These are phyloP conservation scores for Yamadazyma paraphyllophila DNA, from an alignment of 805 yeast genomes.

Conservation along the genomic window DNA sequence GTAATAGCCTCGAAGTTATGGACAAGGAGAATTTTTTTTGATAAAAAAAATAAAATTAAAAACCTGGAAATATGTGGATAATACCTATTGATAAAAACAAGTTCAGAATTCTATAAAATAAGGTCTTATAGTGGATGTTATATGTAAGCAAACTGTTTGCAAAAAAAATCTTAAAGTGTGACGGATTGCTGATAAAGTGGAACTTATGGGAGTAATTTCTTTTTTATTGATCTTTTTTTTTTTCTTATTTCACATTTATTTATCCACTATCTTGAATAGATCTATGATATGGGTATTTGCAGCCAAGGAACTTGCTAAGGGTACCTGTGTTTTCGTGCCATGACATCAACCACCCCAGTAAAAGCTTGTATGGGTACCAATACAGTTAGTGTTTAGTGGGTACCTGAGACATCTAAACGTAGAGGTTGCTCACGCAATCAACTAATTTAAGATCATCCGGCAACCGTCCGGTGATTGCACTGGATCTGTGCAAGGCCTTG, in stretches of 20 bases:
- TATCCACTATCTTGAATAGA: neutral
- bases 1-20: slow-evolving; percentile 4
- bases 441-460: too few species aligned
- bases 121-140: neutral
- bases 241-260: neutral
- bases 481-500: too few species aligned
- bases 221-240: slow-evolving; percentile 3
- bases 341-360: too few species aligned
- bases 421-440: too few species aligned
- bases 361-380: too few species aligned
- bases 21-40: slow-evolving; percentile 2
- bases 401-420: too few species aligned
- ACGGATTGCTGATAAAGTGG: neutral
- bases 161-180: neutral
- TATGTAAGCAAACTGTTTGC: neutral
- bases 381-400: too few species aligned
- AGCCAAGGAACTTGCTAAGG: neutral
- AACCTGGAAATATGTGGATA: neutral
- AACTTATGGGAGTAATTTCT: slow-evolving; percentile 5
- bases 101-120: neutral
- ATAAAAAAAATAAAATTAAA: neutral
- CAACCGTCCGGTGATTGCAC: too few species aligned
- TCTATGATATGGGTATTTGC: slow-evolving; percentile 2
- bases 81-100: neutral
- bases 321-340: too few species aligned